A percentile compares a stretch with the other conserved stretches of the same genome.
phyloP scores from a whole-genome alignment of 768 basidiomycete genomes.

The Hygrophoropsis aurantiaca region DNA sequence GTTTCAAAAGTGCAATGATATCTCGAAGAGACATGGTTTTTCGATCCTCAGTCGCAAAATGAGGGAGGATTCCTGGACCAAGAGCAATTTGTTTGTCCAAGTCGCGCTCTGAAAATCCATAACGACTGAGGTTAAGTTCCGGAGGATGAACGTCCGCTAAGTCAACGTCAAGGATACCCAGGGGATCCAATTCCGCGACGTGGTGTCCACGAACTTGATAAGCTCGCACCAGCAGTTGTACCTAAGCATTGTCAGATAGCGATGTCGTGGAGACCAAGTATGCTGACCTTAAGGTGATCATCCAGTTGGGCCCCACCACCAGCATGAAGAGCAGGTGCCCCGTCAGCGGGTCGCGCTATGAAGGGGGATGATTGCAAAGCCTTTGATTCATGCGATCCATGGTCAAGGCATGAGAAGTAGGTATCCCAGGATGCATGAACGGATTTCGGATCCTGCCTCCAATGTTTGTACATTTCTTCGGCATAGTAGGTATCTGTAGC shows the following conservation, averaged over 20 bases:
- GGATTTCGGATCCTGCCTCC: slow-evolving; percentile 79
- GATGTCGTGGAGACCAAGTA: too few relatives aligned
- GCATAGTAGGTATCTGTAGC: slow-evolving; percentile 90
- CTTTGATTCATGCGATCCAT: slow-evolving; percentile 67
- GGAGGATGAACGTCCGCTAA: slow-evolving; percentile 70
- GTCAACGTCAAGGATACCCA: slow-evolving; percentile 84
- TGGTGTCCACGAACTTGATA: slow-evolving; percentile 97
- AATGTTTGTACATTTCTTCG: slow-evolving; percentile 89
- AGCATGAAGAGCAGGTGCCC: slow-evolving; percentile 66
- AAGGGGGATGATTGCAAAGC: slow-evolving; percentile 82
- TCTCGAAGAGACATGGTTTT: slow-evolving; percentile 83
- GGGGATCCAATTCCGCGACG: slow-evolving; percentile 86
- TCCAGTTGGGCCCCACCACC: slow-evolving; percentile 71
- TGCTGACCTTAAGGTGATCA: slow-evolving; percentile 87
- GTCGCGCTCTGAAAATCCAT: slow-evolving; percentile 88
- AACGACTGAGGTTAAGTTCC: slow-evolving; percentile 85
- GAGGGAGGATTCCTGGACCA: slow-evolving; percentile 87
- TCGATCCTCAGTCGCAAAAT: slow-evolving; percentile 78
- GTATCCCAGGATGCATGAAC: slow-evolving; percentile 90
- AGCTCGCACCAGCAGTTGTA: slow-evolving; percentile 90
- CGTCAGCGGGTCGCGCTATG: slow-evolving; percentile 65
- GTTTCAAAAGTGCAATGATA: slow-evolving; percentile 80
- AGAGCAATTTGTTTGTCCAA: slow-evolving; percentile 87
- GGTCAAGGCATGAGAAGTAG: slow-evolving; percentile 87
- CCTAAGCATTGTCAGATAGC: slow-evolving; percentile 48